Evolutionary conservation across 805 yeast genomes (phyloP), one percentile per base, ranked within the genome.

Genomic region (Kazachstania bromeliacearum): DNA sequence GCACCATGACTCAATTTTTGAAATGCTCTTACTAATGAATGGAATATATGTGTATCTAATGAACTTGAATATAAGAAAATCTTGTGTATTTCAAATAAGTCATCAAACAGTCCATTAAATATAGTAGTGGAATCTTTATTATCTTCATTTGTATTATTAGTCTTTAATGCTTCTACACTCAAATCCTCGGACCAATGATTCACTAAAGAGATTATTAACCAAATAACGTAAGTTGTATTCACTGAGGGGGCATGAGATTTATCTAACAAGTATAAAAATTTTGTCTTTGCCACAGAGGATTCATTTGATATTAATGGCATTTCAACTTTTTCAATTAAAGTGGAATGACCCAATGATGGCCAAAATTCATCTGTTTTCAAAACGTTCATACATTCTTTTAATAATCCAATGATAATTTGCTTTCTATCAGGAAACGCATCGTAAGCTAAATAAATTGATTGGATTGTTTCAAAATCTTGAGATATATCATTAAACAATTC

Each of bases 1-100:
- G 88, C 71, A 0, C 88, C 75, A 53, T 85, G 95, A 5, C 94
- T 75, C 33, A 84, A 66, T 43, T 79, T 78, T 54, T 89, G 96
- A 6, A 84, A 66, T 0, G 94, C 71, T 27, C 95, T 64, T 2
- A 87, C 74, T 3, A 79, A 50, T 7, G 65, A 59, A 38, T 81
- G 81, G 55, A 83, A 88, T 15, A 76, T 51, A 13, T 82, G 89
- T 37, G 70, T 66, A 47, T 85, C 94, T 50, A 84, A 58, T 4
- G 81, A 65, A 0, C 53, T 43, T 1, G 87, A 73, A 46, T 76
- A 76, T 6, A 89, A 52, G 35, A 74, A 77, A 3, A 67, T 63
- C 7, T 70, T 59, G 32, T 70, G 71, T 20, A 72, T 59, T 3
- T 62, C 55, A 16, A 74, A 59, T 1, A 79, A 44, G 1, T 59